Evolutionary conservation across 129 eudicot genomes (phyloP).

Genomic region (Arctium lappa): DNA sequence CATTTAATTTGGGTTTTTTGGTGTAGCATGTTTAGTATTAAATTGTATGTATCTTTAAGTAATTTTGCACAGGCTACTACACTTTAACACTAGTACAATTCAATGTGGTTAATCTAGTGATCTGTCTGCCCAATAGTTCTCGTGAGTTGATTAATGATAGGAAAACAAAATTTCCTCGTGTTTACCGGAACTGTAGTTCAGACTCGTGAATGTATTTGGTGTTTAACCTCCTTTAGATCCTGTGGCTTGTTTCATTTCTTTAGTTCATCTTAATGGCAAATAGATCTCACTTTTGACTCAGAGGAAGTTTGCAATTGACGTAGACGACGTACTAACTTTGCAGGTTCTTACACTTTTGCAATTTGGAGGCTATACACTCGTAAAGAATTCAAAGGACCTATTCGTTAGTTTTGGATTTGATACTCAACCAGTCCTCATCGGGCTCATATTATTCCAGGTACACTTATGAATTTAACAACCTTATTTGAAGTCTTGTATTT

Average conservation of each 20-base stretch:
- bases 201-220: neutral
- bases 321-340: slow-evolving; percentile 15
- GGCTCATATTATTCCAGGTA: slow-evolving; percentile 96
- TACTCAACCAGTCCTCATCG: slow-evolving; percentile 95
- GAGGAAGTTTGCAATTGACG: slow-evolving; percentile 4
- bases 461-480: neutral
- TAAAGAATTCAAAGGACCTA: slow-evolving; percentile 91
- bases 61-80: neutral
- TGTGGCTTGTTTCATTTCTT: neutral
- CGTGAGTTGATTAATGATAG: neutral
- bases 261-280: neutral
- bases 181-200: neutral
- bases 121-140: neutral
- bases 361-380: slow-evolving; percentile 93
- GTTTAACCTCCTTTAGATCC: neutral
- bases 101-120: neutral
- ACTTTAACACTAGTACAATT: slow-evolving; percentile 1
- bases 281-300: neutral
- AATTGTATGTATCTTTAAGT: neutral
- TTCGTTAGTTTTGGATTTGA: slow-evolving; percentile 96
- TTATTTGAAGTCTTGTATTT: neutral
- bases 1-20: neutral
- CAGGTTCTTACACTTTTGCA: slow-evolving; percentile 90
- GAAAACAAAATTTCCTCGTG: neutral
- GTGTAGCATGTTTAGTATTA: neutral